Evolutionary conservation across 371 early-diverging fungal genomes (phyloP).

Genomic region (Blastocladiella emersonii): DNA sequence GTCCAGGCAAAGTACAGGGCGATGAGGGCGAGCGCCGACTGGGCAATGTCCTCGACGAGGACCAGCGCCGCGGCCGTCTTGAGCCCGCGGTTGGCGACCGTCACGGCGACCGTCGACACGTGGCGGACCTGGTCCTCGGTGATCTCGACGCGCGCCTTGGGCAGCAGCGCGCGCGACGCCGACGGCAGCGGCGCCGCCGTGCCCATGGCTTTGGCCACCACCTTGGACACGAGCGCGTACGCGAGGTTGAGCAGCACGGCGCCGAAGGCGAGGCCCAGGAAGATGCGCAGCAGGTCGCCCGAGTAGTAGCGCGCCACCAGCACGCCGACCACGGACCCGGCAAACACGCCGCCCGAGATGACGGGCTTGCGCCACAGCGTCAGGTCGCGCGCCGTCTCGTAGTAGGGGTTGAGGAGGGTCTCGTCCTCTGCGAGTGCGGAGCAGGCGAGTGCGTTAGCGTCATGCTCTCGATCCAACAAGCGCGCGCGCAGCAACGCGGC

Average conservation of each 20-base stretch:
- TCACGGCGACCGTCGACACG: not conserved
- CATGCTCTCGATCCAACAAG: no score
- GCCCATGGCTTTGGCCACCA: not conserved
- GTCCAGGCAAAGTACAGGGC: not conserved
- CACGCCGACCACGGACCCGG: not conserved
- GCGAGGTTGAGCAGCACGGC: not conserved
- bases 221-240: not conserved
- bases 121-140: not conserved
- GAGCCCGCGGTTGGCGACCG: not conserved
- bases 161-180: not conserved
- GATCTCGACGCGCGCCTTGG: not conserved
- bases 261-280: not conserved
- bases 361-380: not conserved
- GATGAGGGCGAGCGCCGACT: not conserved
- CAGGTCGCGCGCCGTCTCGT: not conserved
- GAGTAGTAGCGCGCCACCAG: not conserved
- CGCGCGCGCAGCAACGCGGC: no score
- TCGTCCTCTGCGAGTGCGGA: not conserved
- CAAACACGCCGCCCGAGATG: not conserved
- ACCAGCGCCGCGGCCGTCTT: not conserved
- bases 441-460: no score
- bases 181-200: not conserved
- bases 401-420: not conserved
- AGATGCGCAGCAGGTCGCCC: not conserved
- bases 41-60: not conserved